Evolutionary conservation across 805 yeast genomes (phyloP).

Genomic region (Sungouiella thailandica): DNA sequence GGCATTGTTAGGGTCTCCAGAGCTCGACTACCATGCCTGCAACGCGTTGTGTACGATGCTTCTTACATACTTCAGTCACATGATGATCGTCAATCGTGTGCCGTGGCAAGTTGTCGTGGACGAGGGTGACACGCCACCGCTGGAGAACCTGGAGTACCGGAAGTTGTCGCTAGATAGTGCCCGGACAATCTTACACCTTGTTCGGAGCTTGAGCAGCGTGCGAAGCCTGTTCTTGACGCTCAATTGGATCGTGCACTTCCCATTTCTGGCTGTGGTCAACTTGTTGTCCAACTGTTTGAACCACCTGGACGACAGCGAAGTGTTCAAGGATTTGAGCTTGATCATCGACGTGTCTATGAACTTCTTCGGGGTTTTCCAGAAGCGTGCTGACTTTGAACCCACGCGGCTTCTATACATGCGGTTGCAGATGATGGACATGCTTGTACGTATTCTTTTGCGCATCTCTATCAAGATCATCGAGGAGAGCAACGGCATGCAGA

Average conservation of each 20-base stretch:
- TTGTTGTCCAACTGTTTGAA: constrained; percentile 26
- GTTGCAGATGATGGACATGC: constrained; percentile 15
- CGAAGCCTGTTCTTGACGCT: constrained; percentile 19
- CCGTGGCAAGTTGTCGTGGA: constrained; percentile 21
- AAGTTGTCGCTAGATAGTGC: constrained; percentile 31
- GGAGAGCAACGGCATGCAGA: constrained; percentile 13
- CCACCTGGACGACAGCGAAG: constrained; percentile 24
- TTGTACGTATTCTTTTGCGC: constrained; percentile 19
- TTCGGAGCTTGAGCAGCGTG: constrained; percentile 16
- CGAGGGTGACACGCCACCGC: constrained; percentile 13
- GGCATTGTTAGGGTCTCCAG: not conserved
- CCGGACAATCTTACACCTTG: constrained; percentile 29
- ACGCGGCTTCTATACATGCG: constrained; percentile 11
- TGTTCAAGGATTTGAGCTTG: constrained; percentile 24
- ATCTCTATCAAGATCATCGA: constrained; percentile 20
- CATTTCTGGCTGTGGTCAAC: constrained; percentile 28
- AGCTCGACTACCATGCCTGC: not conserved
- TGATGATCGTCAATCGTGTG: constrained; percentile 33
- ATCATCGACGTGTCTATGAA: constrained; percentile 21
- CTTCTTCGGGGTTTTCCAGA: constrained; percentile 11
- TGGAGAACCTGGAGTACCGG: constrained; percentile 19
- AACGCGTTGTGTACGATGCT: constrained; percentile 11
- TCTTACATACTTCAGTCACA: constrained; percentile 28
- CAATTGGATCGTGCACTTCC: constrained; percentile 30
- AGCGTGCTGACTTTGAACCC: constrained; percentile 6